Base-by-base conservation (phyloP, 305 asterid genomes). In the Striga hermonthica region DNA sequence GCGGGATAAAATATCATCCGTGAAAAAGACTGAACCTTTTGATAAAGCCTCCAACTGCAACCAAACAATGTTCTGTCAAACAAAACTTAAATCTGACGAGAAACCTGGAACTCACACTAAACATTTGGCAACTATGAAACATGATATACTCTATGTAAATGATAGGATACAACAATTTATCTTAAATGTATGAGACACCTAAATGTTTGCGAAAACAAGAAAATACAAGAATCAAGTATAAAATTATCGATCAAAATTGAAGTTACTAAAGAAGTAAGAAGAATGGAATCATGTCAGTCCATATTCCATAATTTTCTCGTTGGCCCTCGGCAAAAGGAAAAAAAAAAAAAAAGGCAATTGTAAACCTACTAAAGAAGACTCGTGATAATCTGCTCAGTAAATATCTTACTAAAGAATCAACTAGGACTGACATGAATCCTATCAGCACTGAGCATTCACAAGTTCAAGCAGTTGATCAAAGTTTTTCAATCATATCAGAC, bases 21-120 rank as follows among this genome's bases (percentile, higher is more conserved):
- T 36, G 74, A 90, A 94, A 74, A 88, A 86, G 22, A 79, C 65
- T 43, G 89, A 58, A 50, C 89, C 83, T 43, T 73, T 67, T 73
- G 85, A 60, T 61, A 77, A 74, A 67, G 75, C 81, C 73, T 81
- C 83, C 62, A 85, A 84, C 99, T 93, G 92, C 81, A 77, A 68
- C 66, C 72, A 72, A 58, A 55, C 62, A 60, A 75, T 38, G 49
- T 69, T 54, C 57, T 49, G 71, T 68, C 69, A 77, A 62, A 66
- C 68, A 34, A 54, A 62, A 56, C 55, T 63, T 38, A 57, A 70
- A 62, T 59, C 65, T 64, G 60, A 77, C 44, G 57, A 50, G 57
- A 41, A 22, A 50, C 43, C 39, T 65, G 62, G 14, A 37, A 59
- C 13, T 53, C 55, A 50, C 34, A 60, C 16, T 60, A 67, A 72